A percentile compares a stretch with the other conserved stretches of the same genome.
Evolutionary conservation across 2,329 filamentous ascomycete species (phyloP).

Genomic region (Penicillium capsulatum): DNA sequence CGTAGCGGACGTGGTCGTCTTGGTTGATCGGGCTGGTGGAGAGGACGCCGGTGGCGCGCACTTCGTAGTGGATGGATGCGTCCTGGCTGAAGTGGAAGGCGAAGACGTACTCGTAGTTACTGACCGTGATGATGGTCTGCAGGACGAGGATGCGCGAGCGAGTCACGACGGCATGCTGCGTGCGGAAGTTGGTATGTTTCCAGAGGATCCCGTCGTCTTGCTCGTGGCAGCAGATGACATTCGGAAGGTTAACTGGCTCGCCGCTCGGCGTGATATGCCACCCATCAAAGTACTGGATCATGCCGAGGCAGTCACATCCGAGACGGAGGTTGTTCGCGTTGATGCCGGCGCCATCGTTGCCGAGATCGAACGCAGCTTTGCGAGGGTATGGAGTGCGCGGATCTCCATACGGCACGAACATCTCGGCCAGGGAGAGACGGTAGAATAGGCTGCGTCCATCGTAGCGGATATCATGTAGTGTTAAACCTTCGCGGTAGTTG

Average conservation of each 20-base stretch:
- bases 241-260: slow-evolving; percentile 37
- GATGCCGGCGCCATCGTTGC: slow-evolving; percentile 42
- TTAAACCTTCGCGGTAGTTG: slow-evolving; percentile 45
- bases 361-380: slow-evolving; percentile 46
- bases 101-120: slow-evolving; percentile 46
- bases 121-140: slow-evolving; percentile 42
- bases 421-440: slow-evolving; percentile 41
- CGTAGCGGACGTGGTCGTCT: slow-evolving; percentile 34
- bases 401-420: slow-evolving; percentile 47
- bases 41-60: slow-evolving; percentile 47
- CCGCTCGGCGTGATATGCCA: slow-evolving; percentile 36
- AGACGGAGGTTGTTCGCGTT: slow-evolving; percentile 42
- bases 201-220: slow-evolving; percentile 39
- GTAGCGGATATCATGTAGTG: slow-evolving; percentile 41
- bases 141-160: slow-evolving; percentile 34
- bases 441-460: slow-evolving; percentile 41
- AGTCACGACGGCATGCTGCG: slow-evolving; percentile 32
- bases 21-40: slow-evolving; percentile 39
- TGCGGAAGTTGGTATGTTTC: slow-evolving; percentile 42
- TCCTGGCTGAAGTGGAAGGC: slow-evolving; percentile 42
- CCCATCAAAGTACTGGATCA: slow-evolving; percentile 44
- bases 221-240: slow-evolving; percentile 44
- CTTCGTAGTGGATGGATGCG: slow-evolving; percentile 40
- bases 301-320: slow-evolving; percentile 45
- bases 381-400: slow-evolving; percentile 40